Percentiles rank a stretch among this genome's conserved stretches.
These are phyloP conservation scores for Barnettozyma wickerhamii DNA, from an alignment of 805 yeast species.

Conservation along the genomic window DNA sequence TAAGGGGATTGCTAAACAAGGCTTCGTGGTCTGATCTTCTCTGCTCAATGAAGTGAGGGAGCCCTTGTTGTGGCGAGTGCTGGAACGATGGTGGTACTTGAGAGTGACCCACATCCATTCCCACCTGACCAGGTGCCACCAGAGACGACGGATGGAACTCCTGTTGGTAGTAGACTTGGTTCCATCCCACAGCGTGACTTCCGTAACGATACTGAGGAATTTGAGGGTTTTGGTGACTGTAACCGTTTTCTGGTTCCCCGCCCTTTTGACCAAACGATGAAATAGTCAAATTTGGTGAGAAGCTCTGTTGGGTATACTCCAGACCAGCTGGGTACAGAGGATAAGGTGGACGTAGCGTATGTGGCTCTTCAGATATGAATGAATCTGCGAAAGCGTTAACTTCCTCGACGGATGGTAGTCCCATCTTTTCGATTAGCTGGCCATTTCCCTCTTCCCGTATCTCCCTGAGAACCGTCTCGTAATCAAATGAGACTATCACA, in stretches of 20 bases:
- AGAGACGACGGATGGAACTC: too few species aligned
- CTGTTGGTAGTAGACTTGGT: too few species aligned
- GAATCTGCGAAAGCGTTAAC: slow-evolving; percentile 7
- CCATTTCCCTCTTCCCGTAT: slow-evolving; percentile 15
- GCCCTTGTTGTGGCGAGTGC: neutral
- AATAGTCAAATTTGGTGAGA: neutral
- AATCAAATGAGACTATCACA: slow-evolving; percentile 30
- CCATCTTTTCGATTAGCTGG: slow-evolving; percentile 12
- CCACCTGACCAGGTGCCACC: neutral
- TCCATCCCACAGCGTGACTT: too few species aligned
- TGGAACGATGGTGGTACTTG: neutral
- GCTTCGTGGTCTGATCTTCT: neutral
- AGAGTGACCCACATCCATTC: too few species aligned
- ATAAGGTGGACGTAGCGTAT: neutral
- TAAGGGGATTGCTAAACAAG: too few species aligned
- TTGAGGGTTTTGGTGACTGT: too few species aligned
- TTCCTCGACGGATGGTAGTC: slow-evolving; percentile 16
- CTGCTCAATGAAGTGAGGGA: neutral
- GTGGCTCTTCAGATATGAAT: neutral
- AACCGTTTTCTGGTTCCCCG: neutral
- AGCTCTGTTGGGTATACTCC: neutral
- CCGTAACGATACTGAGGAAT: too few species aligned
- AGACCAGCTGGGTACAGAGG: neutral
- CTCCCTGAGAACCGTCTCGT: slow-evolving; percentile 16
- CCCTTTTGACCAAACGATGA: too few species aligned